Base-by-base conservation (phyloP, 345 rosid genomes). In the Aquilaria yunnanensis region DNA sequence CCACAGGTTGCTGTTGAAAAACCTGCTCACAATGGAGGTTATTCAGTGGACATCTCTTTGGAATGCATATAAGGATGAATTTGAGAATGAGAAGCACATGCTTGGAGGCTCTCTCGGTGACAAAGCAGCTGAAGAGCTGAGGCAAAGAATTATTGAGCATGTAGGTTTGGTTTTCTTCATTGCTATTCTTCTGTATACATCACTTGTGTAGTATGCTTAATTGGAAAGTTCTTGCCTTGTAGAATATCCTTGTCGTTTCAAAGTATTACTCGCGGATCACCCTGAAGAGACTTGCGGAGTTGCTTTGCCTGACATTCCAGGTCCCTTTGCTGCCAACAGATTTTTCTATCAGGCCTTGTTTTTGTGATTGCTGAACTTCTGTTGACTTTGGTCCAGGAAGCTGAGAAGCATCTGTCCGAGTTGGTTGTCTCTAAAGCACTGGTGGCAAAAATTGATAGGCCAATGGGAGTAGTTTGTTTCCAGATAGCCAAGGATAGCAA, bases 361-460 rank as follows among this genome's bases (percentile, higher is more conserved):
- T 37, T 37, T 9, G 8, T 37, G 43, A 9, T 37, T 5, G 43
- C 32, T 60, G 55, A 65, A 43, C 12, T 14, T 59, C 56, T 52
- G 5, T 58, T 13, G 47, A 2, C 46, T 49, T 14, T n/a, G 64
- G 52, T 78, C 56, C 77, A 90, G 97, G 96, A 85, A 77, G 80
- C 94, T 45, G 98, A 93, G 86, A 95, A 87, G 86, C 87, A 91
- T 78, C 91, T 95, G 5, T 95, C 97, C 0, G 99, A 95, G 52
- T 91, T 95, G 99, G 99, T 95, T 2, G 99, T 95, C 59, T 91
- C 96, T 50, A 95, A 87, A 75, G 85, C 96, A 57, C 76, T 95
- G 60, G 82, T 87, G 64, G 96, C 97, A 14, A 95, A 91, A 79
- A 90, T 95, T 55, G 96, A 95, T 76, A 77, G 99, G 76, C 99